phyloP scores from a whole-genome alignment of 371 early-diverging fungal genomes.

The Syncephalis fuscata region DNA sequence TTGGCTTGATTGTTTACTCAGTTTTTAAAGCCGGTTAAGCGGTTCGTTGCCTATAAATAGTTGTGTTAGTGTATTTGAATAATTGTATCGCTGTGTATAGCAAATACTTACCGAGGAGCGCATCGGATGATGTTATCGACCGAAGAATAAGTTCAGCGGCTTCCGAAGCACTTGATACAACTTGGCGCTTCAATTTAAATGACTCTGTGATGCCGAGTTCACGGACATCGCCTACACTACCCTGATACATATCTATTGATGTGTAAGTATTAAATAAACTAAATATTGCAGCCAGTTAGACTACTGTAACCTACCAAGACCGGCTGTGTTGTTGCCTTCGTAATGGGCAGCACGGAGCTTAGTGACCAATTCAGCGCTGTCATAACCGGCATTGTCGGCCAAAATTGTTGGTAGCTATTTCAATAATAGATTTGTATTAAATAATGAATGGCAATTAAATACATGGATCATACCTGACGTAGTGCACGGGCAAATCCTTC shows the following conservation, averaged over 20 bases:
- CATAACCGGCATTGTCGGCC: constrained; percentile 98
- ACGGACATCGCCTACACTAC: constrained; percentile 69
- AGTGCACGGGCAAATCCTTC: constrained; percentile 94
- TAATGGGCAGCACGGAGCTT: constrained; percentile 87
- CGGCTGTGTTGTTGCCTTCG: constrained; percentile 60
- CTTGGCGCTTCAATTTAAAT: constrained; percentile 95
- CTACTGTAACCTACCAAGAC: constrained; percentile 33
- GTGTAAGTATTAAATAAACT: not conserved
- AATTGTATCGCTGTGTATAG: no score
- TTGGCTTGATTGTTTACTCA: no score
- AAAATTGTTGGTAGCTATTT: constrained; percentile 94
- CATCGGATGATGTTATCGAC: constrained; percentile 98
- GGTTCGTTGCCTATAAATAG: no score
- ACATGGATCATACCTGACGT: constrained; percentile 34
- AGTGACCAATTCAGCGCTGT: constrained; percentile 86
- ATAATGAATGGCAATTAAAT: not conserved
- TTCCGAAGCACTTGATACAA: constrained; percentile 93
- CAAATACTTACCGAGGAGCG: constrained; percentile 47
- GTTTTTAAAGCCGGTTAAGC: no score
- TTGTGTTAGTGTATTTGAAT: no score
- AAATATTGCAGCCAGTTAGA: not conserved
- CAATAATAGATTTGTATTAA: no score
- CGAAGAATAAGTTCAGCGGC: constrained; percentile 98
- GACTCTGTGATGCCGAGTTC: constrained; percentile 93
- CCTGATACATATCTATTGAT: constrained; percentile 61